Evolutionary conservation across 352 stramenopile genomes (phyloP).

Genomic region (Globisporangium megalacanthum): DNA sequence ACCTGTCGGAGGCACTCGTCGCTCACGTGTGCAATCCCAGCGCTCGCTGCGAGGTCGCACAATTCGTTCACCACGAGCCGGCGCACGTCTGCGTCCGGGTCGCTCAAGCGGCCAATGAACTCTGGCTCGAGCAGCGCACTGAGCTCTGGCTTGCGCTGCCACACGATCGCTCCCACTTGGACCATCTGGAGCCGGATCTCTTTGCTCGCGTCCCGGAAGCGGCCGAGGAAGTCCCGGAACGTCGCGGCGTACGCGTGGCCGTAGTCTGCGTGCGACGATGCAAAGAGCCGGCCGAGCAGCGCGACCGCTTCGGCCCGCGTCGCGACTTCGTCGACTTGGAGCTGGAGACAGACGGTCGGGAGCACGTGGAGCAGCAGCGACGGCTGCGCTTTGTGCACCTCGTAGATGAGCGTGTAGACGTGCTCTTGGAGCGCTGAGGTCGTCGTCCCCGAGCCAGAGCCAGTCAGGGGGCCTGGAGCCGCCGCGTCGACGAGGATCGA

Average conservation of each 20-base stretch:
- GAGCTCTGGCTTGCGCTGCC: constrained; percentile 63
- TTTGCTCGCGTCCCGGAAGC: constrained; percentile 85
- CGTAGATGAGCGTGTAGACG: constrained; percentile 78
- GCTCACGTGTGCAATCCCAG: constrained; percentile 48
- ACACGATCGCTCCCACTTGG: constrained; percentile 61
- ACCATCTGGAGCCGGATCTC: constrained; percentile 86
- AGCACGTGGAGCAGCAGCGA: constrained; percentile 74
- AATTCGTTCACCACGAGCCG: constrained; percentile 71
- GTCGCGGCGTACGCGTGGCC: constrained; percentile 75
- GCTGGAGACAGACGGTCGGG: constrained; percentile 81
- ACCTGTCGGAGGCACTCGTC: constrained; percentile 65
- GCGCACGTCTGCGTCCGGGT: constrained; percentile 82
- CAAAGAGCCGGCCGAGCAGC: constrained; percentile 76
- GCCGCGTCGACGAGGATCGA: constrained; percentile 61
- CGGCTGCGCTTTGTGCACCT: constrained; percentile 78
- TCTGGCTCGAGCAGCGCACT: constrained; percentile 60
- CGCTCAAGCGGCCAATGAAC: constrained; percentile 60
- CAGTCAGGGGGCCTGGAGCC: background rate
- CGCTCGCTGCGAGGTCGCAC: constrained; percentile 74
- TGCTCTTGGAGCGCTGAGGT: constrained; percentile 71
- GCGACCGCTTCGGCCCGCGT: constrained; percentile 73
- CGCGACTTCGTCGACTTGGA: constrained; percentile 82
- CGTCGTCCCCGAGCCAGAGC: constrained; percentile 25
- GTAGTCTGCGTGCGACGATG: constrained; percentile 66
- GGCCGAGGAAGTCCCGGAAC: constrained; percentile 79